Percentiles rank a stretch among this genome's conserved stretches.
These are phyloP conservation scores for Yarrowia porcina DNA, from an alignment of 805 yeast genomes.

Conservation along the genomic window DNA sequence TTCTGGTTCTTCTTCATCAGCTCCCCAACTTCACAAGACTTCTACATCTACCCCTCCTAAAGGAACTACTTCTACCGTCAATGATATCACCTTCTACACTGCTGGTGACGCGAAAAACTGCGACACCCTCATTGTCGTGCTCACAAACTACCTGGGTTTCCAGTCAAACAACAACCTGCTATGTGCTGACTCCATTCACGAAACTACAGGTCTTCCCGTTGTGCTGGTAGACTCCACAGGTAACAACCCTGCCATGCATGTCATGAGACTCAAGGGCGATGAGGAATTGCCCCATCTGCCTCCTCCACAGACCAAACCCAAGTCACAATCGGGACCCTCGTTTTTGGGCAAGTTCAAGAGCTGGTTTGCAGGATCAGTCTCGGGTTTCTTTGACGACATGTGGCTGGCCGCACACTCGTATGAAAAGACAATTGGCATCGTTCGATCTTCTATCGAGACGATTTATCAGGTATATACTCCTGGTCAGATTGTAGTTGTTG, in stretches of 20 bases:
- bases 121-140: slow-evolving; percentile 29
- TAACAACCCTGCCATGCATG: slow-evolving; percentile 19
- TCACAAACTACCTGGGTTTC: slow-evolving; percentile 38
- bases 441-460: slow-evolving; percentile 34
- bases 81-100: neutral
- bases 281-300: slow-evolving; percentile 13
- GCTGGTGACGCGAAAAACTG: neutral
- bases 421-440: slow-evolving; percentile 35
- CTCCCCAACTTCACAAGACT: neutral
- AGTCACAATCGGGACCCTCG: slow-evolving; percentile 9
- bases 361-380: slow-evolving; percentile 33
- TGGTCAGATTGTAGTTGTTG: slow-evolving; percentile 34
- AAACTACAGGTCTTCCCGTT: slow-evolving; percentile 33
- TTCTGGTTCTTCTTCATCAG: neutral
- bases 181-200: slow-evolving; percentile 36
- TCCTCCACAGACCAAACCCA: slow-evolving; percentile 6
- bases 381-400: slow-evolving; percentile 40
- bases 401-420: slow-evolving; percentile 39
- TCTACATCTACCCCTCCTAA: neutral
- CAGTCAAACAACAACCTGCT: slow-evolving; percentile 34
- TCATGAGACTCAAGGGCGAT: slow-evolving; percentile 18
- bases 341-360: slow-evolving; percentile 31
- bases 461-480: slow-evolving; percentile 36
- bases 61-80: neutral
- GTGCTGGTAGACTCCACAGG: slow-evolving; percentile 38